Conservation (phyloP, 2,329 filamentous ascomycete species). For the Trichophyton simii region DNA sequence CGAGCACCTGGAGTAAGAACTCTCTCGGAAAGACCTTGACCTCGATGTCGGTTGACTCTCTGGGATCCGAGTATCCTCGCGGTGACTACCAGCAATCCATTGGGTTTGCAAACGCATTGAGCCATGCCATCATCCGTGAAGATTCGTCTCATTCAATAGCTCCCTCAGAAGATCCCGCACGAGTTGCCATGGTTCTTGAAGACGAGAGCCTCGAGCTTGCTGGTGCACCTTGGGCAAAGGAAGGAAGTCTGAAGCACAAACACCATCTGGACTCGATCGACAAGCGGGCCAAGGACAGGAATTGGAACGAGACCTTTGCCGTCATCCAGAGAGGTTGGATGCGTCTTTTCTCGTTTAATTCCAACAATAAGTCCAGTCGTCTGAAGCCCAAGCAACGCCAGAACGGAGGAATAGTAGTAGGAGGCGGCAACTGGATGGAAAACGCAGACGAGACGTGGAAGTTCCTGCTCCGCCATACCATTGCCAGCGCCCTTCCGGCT, state of each 20-base stretch:
- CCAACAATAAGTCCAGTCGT: conserved; percentile 55
- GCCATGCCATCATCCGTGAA: conserved; percentile 91
- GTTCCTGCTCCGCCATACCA: conserved; percentile 79
- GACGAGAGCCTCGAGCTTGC: conserved; percentile 85
- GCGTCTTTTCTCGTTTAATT: conserved; percentile 83
- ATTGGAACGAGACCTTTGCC: conserved; percentile 91
- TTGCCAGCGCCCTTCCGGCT: conserved; percentile 77
- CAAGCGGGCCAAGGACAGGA: conserved; percentile 84
- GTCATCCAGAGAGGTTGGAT: conserved; percentile 92
- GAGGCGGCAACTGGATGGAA: conserved; percentile 96
- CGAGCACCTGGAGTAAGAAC: conserved; percentile 92
- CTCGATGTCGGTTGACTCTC: conserved; percentile 83
- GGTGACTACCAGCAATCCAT: conserved; percentile 91
- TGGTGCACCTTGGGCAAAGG: conserved; percentile 96
- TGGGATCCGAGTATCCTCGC: conserved; percentile 61
- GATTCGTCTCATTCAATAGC: conserved; percentile 42
- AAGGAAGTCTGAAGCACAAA: conserved; percentile 91
- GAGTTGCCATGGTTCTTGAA: conserved; percentile 58
- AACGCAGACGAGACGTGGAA: conserved; percentile 82
- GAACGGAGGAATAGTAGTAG: conserved; percentile 57
- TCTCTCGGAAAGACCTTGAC: conserved; percentile 84
- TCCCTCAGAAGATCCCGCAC: conserved; percentile 48
- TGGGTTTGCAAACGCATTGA: conserved; percentile 91
- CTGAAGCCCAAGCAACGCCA: conserved; percentile 44
- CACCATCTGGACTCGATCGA: conserved; percentile 85